phyloP scores from a whole-genome alignment of 2,329 filamentous ascomycete genomes.

The Purpureocillium lavendulum region DNA sequence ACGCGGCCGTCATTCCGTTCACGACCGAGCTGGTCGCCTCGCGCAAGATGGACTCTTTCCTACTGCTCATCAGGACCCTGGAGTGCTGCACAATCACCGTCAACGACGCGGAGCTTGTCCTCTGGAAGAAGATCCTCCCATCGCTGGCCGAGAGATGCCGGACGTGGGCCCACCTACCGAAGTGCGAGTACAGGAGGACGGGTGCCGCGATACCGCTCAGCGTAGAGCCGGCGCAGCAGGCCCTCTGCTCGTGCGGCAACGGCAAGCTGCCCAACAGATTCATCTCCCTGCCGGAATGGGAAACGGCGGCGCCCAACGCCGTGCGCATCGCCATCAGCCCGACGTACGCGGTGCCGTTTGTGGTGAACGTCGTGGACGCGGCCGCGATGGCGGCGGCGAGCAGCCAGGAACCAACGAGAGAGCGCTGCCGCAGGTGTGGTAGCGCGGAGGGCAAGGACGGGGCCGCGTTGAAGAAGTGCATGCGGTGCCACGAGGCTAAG shows the following conservation, averaged over 20 bases:
- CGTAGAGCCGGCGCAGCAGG: conserved; percentile 21
- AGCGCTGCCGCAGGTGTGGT: conserved; percentile 29
- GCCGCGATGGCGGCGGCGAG: not conserved
- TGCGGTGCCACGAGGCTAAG: conserved; percentile 30
- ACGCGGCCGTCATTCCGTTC: conserved; percentile 38
- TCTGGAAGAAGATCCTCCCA: conserved; percentile 38
- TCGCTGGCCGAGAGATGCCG: conserved; percentile 38
- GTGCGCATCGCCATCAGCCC: conserved; percentile 53
- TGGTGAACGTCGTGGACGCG: conserved; percentile 29
- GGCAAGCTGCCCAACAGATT: conserved; percentile 32
- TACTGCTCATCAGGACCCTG: conserved; percentile 25
- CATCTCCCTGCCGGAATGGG: conserved; percentile 32
- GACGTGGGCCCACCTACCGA: conserved; percentile 32
- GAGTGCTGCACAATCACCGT: conserved; percentile 31
- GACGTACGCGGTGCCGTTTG: conserved; percentile 33
- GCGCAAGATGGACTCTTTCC: conserved; percentile 25
- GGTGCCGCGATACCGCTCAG: conserved; percentile 29
- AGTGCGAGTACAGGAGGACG: conserved; percentile 33
- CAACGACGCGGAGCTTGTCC: conserved; percentile 47
- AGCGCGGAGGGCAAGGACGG: conserved; percentile 19
- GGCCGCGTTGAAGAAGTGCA: conserved; percentile 32
- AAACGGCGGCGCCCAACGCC: conserved; percentile 29
- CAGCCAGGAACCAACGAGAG: conserved; percentile 4
- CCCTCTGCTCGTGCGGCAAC: conserved; percentile 37
- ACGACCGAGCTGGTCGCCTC: conserved; percentile 25